phyloP scores from a whole-genome alignment of 345 rosid species.

The Erodium maritimum region DNA sequence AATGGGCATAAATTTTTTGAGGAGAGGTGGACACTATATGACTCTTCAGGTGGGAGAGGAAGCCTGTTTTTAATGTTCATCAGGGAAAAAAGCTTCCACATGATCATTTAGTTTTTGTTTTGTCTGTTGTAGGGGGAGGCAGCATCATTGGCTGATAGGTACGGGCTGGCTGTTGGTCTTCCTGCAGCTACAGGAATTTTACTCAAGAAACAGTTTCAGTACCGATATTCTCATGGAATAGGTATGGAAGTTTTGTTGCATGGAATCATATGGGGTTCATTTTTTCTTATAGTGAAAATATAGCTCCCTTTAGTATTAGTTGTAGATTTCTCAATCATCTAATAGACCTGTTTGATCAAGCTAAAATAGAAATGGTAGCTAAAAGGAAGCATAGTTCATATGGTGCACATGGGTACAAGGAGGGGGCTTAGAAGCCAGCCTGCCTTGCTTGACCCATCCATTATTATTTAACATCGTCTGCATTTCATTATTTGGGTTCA shows the following conservation, averaged over 20 bases:
- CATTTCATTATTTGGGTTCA: too few relatives aligned
- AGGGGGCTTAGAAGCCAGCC: too few relatives aligned
- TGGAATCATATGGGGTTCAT: neutral
- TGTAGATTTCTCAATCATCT: neutral
- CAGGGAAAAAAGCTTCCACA: neutral
- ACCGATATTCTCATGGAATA: conserved; percentile 74
- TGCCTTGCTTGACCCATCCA: too few relatives aligned
- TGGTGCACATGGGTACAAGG: too few relatives aligned
- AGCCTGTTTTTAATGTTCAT: conserved; percentile 1
- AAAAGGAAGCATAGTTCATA: too few relatives aligned
- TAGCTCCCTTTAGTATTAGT: neutral
- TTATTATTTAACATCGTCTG: too few relatives aligned
- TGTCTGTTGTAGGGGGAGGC: conserved; percentile 63
- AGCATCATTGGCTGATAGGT: conserved; percentile 72
- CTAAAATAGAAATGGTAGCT: too few relatives aligned
- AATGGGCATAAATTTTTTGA: conserved; percentile 58
- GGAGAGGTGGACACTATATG: conserved; percentile 85
- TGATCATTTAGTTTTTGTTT: neutral
- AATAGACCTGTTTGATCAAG: neutral
- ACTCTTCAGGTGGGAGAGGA: conserved; percentile 59
- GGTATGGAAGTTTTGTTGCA: conserved; percentile 26
- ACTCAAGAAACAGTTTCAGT: conserved; percentile 62
- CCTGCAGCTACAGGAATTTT: conserved; percentile 67
- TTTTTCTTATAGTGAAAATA: too few relatives aligned
- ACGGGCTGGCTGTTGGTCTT: conserved; percentile 69